A percentile compares a stretch with the other conserved stretches of the same genome.
Evolutionary conservation across 2,329 filamentous ascomycete species (phyloP).

Genomic region (Trichoderma brevicompactum): DNA sequence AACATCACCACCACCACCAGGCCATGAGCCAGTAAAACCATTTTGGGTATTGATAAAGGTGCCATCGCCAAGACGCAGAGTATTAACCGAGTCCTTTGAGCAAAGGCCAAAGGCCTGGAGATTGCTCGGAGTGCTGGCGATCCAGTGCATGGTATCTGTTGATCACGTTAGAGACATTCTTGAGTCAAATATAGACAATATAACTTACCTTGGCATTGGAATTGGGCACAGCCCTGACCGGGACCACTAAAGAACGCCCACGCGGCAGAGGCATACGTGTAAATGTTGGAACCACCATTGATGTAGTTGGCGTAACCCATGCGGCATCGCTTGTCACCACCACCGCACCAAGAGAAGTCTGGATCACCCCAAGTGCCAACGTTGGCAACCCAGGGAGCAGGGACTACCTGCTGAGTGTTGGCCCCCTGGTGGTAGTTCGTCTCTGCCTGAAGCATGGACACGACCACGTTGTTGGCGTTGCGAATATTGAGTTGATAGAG

Average conservation of each 20-base stretch:
- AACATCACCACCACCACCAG: constrained; percentile 40
- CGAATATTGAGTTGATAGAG: constrained; percentile 62
- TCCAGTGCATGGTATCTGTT: constrained; percentile 45
- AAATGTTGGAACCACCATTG: constrained; percentile 48
- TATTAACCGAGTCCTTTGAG: constrained; percentile 45
- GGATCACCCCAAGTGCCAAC: constrained; percentile 47
- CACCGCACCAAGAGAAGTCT: constrained; percentile 47
- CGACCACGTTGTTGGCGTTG: constrained; percentile 54
- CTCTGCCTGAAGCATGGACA: constrained; percentile 58
- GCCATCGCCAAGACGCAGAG: constrained; percentile 45
- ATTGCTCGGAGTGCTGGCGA: constrained; percentile 44
- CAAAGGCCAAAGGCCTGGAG: constrained; percentile 49
- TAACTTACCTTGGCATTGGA: constrained; percentile 43
- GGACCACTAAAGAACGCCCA: constrained; percentile 52
- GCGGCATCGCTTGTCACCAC: constrained; percentile 45
- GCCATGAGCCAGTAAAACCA: constrained; percentile 45
- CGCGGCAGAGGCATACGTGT: constrained; percentile 48
- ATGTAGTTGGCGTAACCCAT: constrained; percentile 51
- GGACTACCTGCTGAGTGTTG: constrained; percentile 42
- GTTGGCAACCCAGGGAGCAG: constrained; percentile 47
- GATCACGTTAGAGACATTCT: constrained; percentile 9
- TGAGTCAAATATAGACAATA: background rate
- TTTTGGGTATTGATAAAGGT: constrained; percentile 39
- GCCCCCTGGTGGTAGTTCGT: constrained; percentile 49
- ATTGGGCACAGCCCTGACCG: constrained; percentile 41